Evolutionary conservation across 306 rosid genomes (phyloP).

Genomic region (Castanopsis chinensis): DNA sequence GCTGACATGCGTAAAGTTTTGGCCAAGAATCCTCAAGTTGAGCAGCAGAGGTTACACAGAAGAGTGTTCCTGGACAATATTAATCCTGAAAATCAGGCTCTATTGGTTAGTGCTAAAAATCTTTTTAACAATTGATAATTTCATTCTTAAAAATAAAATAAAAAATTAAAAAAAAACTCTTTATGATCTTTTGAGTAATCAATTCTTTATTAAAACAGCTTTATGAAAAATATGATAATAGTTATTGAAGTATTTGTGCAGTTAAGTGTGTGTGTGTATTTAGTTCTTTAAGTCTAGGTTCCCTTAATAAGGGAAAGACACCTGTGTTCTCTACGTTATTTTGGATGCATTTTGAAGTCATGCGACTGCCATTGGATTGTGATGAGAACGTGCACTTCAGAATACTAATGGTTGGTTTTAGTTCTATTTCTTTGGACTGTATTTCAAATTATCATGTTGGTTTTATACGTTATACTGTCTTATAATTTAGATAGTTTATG

Average conservation of each 20-base stretch:
- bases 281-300: background rate
- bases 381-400: background rate
- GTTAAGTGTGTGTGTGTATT: background rate
- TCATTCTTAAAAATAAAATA: background rate
- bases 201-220: background rate
- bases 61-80: slow-evolving; percentile 91
- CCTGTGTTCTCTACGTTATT: background rate
- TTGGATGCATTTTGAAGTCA: slow-evolving; percentile 1
- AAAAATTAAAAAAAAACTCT: background rate
- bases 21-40: slow-evolving; percentile 94
- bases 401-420: background rate
- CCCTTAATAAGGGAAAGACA: background rate
- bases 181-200: background rate
- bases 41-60: slow-evolving; percentile 92
- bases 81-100: slow-evolving; percentile 82
- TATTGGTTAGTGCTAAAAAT: slow-evolving; percentile 62
- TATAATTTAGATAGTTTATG: background rate
- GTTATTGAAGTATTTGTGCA: background rate
- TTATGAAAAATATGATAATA: background rate
- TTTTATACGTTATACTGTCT: background rate
- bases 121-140: slow-evolving; percentile 3
- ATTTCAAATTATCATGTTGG: background rate
- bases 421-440: background rate
- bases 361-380: background rate
- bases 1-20: slow-evolving; percentile 97